Conservation (phyloP, 495 filamentous ascomycete genomes). For the Lindgomyces ingoldianus region DNA sequence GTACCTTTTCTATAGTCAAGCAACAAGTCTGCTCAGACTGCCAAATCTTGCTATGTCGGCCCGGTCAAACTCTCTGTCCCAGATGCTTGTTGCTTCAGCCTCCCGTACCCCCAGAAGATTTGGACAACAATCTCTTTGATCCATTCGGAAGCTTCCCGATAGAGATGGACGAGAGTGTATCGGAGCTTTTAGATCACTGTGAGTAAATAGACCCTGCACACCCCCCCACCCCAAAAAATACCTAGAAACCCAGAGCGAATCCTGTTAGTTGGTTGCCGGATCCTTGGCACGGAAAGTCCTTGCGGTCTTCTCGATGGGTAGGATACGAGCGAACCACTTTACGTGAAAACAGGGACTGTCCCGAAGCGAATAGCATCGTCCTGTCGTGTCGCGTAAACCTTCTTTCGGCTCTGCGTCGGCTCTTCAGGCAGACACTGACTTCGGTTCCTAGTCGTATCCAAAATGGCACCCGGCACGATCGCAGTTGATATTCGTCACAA, state of each 20-base stretch:
- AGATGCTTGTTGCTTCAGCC: conserved; percentile 23
- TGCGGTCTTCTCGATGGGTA: not conserved
- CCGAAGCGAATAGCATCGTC: conserved; percentile 1
- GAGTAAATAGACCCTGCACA: conserved; percentile 14
- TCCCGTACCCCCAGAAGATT: not conserved
- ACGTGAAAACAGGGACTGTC: not conserved
- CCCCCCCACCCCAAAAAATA: too few relatives aligned
- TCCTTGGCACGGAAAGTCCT: conserved; percentile 5
- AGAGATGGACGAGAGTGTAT: conserved; percentile 18
- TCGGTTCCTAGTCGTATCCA: conserved; percentile 28
- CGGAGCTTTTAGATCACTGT: conserved; percentile 35
- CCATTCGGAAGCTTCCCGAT: conserved; percentile 33
- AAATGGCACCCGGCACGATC: conserved; percentile 34
- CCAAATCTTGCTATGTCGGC: conserved; percentile 28
- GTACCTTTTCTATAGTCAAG: conserved; percentile 20
- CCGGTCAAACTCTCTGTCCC: conserved; percentile 29
- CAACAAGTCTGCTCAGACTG: conserved; percentile 30
- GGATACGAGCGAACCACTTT: conserved; percentile 5
- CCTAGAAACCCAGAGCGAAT: too few relatives aligned
- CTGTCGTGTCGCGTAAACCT: not conserved
- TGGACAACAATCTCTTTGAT: conserved; percentile 28
- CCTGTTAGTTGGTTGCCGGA: conserved; percentile 5
- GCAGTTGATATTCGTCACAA: conserved; percentile 39
- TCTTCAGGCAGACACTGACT: conserved; percentile 15
- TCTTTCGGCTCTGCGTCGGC: not conserved